A percentile compares a stretch with the other conserved stretches of the same genome.
Evolutionary conservation across 192 early-diverging fungal species (phyloP).

Genomic region (Umbelopsis vinacea): DNA sequence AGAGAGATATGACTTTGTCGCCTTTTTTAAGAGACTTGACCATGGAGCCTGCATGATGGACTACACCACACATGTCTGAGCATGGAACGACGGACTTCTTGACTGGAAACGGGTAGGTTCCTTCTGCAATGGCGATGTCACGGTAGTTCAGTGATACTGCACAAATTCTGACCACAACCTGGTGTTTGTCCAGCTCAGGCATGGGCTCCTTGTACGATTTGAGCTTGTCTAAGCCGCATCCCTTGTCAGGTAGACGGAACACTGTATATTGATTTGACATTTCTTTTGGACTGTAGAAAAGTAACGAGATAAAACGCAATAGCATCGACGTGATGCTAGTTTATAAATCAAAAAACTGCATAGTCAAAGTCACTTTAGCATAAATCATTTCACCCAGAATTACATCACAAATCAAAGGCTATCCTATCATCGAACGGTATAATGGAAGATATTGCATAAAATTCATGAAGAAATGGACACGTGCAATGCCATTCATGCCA

Average conservation of each 20-base stretch:
- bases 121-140: slow-evolving; percentile 15
- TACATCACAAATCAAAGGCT: no score
- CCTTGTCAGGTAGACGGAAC: background rate
- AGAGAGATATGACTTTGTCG: background rate
- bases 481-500: no score
- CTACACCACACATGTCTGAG: slow-evolving; percentile 18
- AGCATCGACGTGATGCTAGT: no score
- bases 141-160: slow-evolving; percentile 4
- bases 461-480: no score
- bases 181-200: slow-evolving; percentile 4
- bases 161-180: slow-evolving; percentile 19
- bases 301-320: background rate
- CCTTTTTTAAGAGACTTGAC: slow-evolving; percentile 19
- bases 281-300: background rate
- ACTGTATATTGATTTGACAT: background rate
- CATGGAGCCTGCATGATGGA: slow-evolving; percentile 7
- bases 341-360: no score
- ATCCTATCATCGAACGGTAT: no score
- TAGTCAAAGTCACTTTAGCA: no score
- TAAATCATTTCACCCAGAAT: no score
- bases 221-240: background rate
- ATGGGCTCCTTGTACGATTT: slow-evolving; percentile 10
- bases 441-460: no score
- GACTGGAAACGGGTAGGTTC: background rate
- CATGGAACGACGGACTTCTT: slow-evolving; percentile 9